Conservation (phyloP, 129 eudicot species). For the Centrapalus pauciflorus region DNA sequence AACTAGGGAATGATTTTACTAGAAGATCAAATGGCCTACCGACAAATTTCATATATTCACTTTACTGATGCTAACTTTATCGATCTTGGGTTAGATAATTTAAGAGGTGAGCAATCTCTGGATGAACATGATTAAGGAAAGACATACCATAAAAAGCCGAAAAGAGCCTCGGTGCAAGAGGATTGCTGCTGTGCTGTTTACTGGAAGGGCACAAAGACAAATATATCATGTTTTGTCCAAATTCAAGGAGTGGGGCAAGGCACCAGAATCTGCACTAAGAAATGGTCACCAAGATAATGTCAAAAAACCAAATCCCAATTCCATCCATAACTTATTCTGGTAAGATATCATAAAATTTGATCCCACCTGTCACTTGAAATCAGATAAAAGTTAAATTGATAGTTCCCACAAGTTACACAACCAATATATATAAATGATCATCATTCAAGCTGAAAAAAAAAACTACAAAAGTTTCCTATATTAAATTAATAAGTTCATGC, state of each 20-base stretch:
- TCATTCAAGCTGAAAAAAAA: not conserved
- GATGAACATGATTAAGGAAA: no score
- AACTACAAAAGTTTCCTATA: no score
- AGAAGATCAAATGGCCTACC: no score
- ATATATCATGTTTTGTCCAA: not conserved
- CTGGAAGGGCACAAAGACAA: not conserved
- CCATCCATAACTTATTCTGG: not conserved
- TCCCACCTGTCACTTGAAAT: not conserved
- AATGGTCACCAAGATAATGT: conserved; percentile 13
- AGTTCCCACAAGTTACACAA: not conserved
- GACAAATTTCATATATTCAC: no score
- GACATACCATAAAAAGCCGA: no score
- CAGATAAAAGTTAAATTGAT: not conserved
- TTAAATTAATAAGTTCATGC: no score
- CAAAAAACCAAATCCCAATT: not conserved
- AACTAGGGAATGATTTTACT: no score
- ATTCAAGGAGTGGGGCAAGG: not conserved
- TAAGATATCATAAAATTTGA: not conserved
- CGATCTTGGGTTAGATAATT: no score
- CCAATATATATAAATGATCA: not conserved
- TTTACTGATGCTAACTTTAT: no score
- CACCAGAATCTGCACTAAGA: conserved; percentile 7
- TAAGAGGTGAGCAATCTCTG: no score
- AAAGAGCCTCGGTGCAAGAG: no score
- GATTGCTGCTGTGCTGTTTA: no score